phyloP scores from a whole-genome alignment of 495 filamentous ascomycete genomes.

The Talaromyces stipitatus region DNA sequence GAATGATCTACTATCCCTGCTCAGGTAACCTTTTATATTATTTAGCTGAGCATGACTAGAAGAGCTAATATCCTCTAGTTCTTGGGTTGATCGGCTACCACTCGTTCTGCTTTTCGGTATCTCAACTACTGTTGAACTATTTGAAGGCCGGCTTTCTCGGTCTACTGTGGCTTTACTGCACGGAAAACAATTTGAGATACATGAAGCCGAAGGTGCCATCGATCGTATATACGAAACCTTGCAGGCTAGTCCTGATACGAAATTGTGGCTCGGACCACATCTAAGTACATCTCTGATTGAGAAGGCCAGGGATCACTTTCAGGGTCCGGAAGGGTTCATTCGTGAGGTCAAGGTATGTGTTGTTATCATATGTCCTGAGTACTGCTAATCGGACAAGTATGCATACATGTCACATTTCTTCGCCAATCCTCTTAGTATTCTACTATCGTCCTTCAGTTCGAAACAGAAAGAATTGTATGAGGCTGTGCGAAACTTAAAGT shows the following conservation, averaged over 20 bases:
- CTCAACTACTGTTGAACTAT: conserved; percentile 83
- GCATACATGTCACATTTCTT: conserved; percentile 96
- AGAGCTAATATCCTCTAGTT: conserved; percentile 39
- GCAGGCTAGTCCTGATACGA: conserved; percentile 44
- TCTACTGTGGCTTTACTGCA: conserved; percentile 60
- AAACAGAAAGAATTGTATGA: conserved; percentile 55
- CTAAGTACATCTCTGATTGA: conserved; percentile 59
- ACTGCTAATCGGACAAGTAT: conserved; percentile 48
- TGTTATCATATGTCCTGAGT: not conserved
- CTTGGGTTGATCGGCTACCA: conserved; percentile 83
- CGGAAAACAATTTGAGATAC: conserved; percentile 78
- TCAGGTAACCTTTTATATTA: conserved; percentile 46
- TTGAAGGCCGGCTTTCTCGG: conserved; percentile 77
- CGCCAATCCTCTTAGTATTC: conserved; percentile 73
- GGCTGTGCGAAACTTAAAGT: conserved; percentile 68
- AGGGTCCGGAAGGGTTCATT: conserved; percentile 74
- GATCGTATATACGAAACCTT: conserved; percentile 71
- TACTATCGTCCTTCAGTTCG: conserved; percentile 28
- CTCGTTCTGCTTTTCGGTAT: conserved; percentile 83
- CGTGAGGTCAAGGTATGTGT: conserved; percentile 65
- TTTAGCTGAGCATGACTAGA: conserved; percentile 10
- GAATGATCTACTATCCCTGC: conserved; percentile 66
- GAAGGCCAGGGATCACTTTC: conserved; percentile 76
- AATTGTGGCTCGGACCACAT: conserved; percentile 61
- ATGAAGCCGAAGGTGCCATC: conserved; percentile 63